These are phyloP conservation scores for Sporothrix euskadiensis DNA, from an alignment of 2,329 filamentous ascomycete genomes.

Conservation along the genomic window DNA sequence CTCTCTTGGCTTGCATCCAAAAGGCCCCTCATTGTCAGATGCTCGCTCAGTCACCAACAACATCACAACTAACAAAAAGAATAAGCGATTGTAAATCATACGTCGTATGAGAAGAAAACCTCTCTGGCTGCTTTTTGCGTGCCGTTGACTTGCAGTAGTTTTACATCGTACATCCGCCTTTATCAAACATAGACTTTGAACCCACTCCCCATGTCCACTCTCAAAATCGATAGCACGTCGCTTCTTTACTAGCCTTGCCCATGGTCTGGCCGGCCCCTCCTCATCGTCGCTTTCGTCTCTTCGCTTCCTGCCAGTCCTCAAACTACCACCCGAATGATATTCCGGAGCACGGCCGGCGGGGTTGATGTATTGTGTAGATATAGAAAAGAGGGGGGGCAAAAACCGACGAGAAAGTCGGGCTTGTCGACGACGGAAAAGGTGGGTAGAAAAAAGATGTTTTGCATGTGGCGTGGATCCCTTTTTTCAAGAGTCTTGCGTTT, in stretches of 20 bases:
- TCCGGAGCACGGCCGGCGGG: conserved; percentile 8
- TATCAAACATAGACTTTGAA: background rate
- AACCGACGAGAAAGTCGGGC: background rate
- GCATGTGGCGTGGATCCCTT: background rate
- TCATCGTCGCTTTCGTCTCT: background rate
- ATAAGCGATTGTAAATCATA: background rate
- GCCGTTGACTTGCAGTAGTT: background rate
- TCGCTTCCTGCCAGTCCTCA: background rate
- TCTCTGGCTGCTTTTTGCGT: background rate
- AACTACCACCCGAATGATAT: conserved; percentile 5
- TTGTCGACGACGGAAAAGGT: background rate
- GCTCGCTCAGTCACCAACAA: background rate
- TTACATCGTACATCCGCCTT: background rate
- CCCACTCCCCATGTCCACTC: background rate
- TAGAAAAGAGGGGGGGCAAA: background rate
- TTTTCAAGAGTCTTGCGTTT: background rate
- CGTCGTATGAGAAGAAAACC: background rate
- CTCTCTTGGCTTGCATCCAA: background rate
- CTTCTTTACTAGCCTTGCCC: background rate
- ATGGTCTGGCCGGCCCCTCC: background rate
- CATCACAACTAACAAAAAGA: background rate
- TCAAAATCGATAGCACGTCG: background rate
- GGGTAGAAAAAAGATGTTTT: conserved; percentile 2
- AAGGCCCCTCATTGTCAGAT: conserved; percentile 5
- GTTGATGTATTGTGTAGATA: background rate